Evolutionary conservation across 140 eudicot species (phyloP).

Genomic region (Oenanthe javanica): DNA sequence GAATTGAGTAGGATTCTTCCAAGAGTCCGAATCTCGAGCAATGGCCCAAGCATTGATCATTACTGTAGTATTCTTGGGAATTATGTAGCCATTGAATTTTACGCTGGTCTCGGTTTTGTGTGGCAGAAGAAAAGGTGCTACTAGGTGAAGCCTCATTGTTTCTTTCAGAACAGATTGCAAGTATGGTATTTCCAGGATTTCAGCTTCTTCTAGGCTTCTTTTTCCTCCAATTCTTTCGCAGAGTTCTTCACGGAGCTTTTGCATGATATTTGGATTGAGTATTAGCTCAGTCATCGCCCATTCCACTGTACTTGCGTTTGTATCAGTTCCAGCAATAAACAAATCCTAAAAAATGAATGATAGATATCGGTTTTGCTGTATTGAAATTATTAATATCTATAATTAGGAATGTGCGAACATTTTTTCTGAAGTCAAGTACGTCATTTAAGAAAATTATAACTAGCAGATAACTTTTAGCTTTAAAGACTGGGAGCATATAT

Average conservation of each 20-base stretch:
- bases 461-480: too few species aligned
- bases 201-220: slow-evolving; percentile 1
- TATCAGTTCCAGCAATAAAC: slow-evolving; percentile 4
- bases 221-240: neutral
- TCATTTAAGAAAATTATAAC: too few species aligned
- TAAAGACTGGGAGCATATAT: too few species aligned
- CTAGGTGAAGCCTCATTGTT: slow-evolving; percentile 2
- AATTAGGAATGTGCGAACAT: too few species aligned
- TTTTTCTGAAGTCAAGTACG: too few species aligned
- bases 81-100: neutral
- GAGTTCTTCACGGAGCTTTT: slow-evolving; percentile 1
- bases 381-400: too few species aligned
- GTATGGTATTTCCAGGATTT: slow-evolving; percentile 2
- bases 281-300: slow-evolving; percentile 8
- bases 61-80: neutral
- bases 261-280: neutral
- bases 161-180: neutral
- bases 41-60: neutral
- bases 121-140: neutral
- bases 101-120: neutral
- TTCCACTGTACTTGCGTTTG: neutral
- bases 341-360: neutral
- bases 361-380: neutral
- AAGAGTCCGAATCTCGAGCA: neutral
- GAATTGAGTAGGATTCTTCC: neutral